These are phyloP conservation scores for Toxicodendron radicans DNA, from an alignment of 345 rosid genomes.

Conservation along the genomic window DNA sequence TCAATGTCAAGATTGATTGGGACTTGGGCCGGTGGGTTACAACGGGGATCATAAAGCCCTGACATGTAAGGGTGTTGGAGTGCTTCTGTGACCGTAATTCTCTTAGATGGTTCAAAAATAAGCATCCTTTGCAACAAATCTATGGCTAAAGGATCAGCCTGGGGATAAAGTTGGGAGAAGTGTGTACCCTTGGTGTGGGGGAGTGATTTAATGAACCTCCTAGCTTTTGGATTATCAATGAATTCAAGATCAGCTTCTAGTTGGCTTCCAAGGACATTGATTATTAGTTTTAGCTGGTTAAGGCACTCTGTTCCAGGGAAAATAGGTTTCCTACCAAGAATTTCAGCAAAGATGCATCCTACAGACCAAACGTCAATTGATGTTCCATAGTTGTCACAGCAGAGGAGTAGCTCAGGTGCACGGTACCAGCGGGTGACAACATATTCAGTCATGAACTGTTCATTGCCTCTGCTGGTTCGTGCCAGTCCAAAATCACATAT, in stretches of 20 bases:
- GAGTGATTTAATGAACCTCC: conserved; percentile 62
- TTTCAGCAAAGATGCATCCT: conserved; percentile 89
- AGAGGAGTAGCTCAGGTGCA: conserved; percentile 89
- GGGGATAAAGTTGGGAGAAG: conserved; percentile 57
- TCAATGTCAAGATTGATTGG: conserved; percentile 66
- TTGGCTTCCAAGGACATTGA: conserved; percentile 73
- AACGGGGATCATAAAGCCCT: conserved; percentile 54
- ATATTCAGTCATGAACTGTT: conserved; percentile 85
- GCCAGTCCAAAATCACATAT: conserved; percentile 90
- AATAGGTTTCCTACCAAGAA: conserved; percentile 79
- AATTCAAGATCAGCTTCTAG: conserved; percentile 64
- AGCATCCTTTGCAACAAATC: conserved; percentile 80
- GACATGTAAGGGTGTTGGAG: conserved; percentile 70
- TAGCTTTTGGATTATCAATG: conserved; percentile 71
- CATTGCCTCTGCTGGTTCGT: conserved; percentile 63
- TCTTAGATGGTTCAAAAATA: conserved; percentile 71
- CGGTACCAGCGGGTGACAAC: conserved; percentile 95
- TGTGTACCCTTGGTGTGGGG: conserved; percentile 59
- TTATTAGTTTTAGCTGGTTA: conserved; percentile 76
- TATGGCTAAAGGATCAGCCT: conserved; percentile 71
- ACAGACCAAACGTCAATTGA: conserved; percentile 91
- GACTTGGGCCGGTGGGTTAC: conserved; percentile 68
- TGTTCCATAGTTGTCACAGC: conserved; percentile 80
- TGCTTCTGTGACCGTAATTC: conserved; percentile 74
- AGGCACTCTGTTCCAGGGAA: conserved; percentile 86